A percentile compares a stretch with the other conserved stretches of the same genome.
phyloP scores from a whole-genome alignment of 305 asterid species.

The Solanum hybrid region DNA sequence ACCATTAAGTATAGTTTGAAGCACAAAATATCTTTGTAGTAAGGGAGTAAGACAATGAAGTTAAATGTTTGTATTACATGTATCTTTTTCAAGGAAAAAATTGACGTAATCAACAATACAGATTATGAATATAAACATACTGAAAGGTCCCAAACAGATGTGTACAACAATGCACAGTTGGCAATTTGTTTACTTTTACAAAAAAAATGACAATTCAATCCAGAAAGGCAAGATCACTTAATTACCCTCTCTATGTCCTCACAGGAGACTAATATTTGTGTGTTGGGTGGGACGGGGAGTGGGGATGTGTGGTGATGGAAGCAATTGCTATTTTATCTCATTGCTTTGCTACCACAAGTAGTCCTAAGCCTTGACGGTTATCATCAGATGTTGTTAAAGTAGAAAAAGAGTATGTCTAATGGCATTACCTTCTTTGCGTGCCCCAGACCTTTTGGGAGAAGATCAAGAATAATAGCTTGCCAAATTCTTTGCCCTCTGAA shows the following conservation, averaged over 20 bases:
- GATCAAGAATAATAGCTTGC: slow-evolving; percentile 70
- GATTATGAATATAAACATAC: background rate
- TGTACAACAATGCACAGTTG: background rate
- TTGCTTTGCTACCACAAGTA: background rate
- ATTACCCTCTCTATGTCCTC: background rate
- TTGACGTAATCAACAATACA: background rate
- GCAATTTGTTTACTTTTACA: background rate
- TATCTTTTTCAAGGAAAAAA: background rate
- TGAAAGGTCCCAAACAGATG: background rate
- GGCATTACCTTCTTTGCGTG: slow-evolving; percentile 59
- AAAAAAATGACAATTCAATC: background rate
- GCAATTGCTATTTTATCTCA: background rate
- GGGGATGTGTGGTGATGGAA: background rate
- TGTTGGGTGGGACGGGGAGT: background rate
- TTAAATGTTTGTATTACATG: background rate
- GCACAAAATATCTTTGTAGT: background rate
- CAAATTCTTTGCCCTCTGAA: slow-evolving; percentile 94
- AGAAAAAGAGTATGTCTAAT: background rate
- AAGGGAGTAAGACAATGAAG: background rate
- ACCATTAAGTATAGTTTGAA: background rate
- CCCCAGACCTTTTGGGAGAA: slow-evolving; percentile 78
- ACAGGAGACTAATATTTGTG: background rate
- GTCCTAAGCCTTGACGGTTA: background rate
- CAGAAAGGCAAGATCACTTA: background rate
- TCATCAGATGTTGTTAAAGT: background rate